phyloP scores from a whole-genome alignment of 2,329 filamentous ascomycete genomes.

The Ceratocystis lukuohia region DNA sequence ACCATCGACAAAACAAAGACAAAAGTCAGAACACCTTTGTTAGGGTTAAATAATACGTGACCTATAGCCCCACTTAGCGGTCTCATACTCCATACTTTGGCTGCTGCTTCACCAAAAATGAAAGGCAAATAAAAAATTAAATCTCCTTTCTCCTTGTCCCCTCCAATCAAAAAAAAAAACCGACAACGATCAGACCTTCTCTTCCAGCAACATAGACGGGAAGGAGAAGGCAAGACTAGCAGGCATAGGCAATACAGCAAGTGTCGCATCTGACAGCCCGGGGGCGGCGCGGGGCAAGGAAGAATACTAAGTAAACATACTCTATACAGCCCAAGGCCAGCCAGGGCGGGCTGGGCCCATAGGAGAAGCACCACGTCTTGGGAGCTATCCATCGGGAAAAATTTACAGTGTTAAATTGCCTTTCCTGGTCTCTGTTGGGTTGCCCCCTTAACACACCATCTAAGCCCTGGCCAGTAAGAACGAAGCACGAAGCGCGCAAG shows the following conservation, averaged over 20 bases:
- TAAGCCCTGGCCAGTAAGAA: background rate
- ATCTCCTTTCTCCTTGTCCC: background rate
- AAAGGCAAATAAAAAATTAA: background rate
- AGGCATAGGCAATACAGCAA: constrained; percentile 8
- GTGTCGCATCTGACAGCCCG: constrained; percentile 9
- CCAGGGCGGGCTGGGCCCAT: background rate
- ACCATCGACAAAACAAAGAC: too few species aligned
- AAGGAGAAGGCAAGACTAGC: background rate
- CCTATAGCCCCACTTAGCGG: too few species aligned
- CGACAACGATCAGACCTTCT: background rate
- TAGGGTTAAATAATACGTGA: too few species aligned
- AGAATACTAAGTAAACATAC: too few species aligned
- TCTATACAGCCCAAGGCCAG: background rate
- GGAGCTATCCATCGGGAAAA: too few species aligned
- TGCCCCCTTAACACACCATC: background rate
- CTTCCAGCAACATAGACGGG: background rate
- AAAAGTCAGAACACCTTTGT: too few species aligned
- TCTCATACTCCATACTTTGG: too few species aligned
- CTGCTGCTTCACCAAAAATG: too few species aligned
- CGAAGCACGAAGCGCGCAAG: background rate
- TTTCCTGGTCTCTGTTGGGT: background rate
- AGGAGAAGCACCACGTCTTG: too few species aligned
- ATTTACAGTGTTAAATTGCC: too few species aligned
- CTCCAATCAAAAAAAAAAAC: background rate
- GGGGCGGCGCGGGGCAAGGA: background rate